Base-by-base conservation (phyloP, 2,329 filamentous ascomycete genomes). In the Cladosporium sp. region DNA sequence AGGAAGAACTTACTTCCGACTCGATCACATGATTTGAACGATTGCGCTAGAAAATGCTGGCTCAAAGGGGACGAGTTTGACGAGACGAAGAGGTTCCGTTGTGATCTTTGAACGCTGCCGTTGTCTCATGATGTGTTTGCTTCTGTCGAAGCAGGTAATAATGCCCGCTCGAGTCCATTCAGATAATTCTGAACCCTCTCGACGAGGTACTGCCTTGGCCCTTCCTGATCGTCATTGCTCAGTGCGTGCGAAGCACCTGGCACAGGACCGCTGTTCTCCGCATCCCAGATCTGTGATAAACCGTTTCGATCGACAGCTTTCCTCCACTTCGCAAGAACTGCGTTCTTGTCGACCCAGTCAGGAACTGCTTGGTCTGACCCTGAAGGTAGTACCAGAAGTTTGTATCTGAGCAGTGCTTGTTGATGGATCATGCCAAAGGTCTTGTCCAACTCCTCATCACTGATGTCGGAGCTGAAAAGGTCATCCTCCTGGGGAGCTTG, bases 391-490 rank as follows among this genome's bases (percentile, higher is more conserved):
- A 87, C 80, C 56, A 87, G 70, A 77, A 54, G 55, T 45, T 71
- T 72, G 63, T 63, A 54, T 70, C 63, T 56, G 1, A 88, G 68
- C 1, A 82, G 80, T 18, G 69, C 70, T 11, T 52, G 60, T 7
- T 57, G 52, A 51, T 79, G 71, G 52, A 89, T 73, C 46, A 71
- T 72, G 4, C 83, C 79, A 78, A 92, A 95, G 13, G 84, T 85
- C 10, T 66, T 66, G 22, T 69, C 63, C 6, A 90, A 72, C n/a
- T 76, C 73, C 35, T 79, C 74, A 42, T 81, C 77, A 0, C 73
- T 68, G 16, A 93, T 71, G 64, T 93, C 87, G 2, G 82, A 84
- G 13, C 86, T 90, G 72, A 95, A 95, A 64, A 87, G 89, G 66
- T 95, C 91, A 66, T 96, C 91, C 55, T 87, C 85, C 77, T 77